Base-by-base conservation (phyloP, 164 flowering plant genomes). In the Paratinospora sagittata region DNA sequence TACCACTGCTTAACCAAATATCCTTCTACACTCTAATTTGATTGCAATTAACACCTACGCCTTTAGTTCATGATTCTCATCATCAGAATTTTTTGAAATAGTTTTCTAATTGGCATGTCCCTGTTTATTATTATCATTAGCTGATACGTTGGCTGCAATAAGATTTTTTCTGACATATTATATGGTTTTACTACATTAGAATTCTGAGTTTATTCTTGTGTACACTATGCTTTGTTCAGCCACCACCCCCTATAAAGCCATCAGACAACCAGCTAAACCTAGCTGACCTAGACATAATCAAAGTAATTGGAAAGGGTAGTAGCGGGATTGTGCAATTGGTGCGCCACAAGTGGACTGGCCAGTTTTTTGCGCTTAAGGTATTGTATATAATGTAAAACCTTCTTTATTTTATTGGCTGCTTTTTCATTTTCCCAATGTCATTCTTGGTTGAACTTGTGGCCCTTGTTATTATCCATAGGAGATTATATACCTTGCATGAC, bases 241-340 rank as follows among this genome's bases (percentile, higher is more conserved):
- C 90, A 69, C 91, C 90, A 69, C 81, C 91, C 2, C 90, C 84
- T 30, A 89, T 93, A 73, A 82, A 84, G 76, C 88, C 98, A 58
- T 61, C 86, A 6, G 99, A 96, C 76, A 79, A 89, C 78, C 97
- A 96, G 80, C 73, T 96, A 81, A 86, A 78, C 80, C 81, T 95
- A 68, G 96, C 86, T n/a, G 99, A 96, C 69, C 96, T 96, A 63
- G 99, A 96, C 86, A 85, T 94, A 49, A 83, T 93, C 70, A 96
- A 89, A 84, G 99, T 96, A 65, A 93, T 96, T 65, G 99, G 99
- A 19, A 95, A 95, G 78, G 99, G 99, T 72, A 91, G 98, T 81
- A 96, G 99, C 49, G 99, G 99, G 47, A 88, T 95, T 4, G 98
- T 95, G 76, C 99, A 95, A 85, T 96, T 95, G 79, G 99, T 95